These are phyloP conservation scores for Candolleomyces efflorescens DNA, from an alignment of 768 basidiomycete genomes.

Conservation along the genomic window DNA sequence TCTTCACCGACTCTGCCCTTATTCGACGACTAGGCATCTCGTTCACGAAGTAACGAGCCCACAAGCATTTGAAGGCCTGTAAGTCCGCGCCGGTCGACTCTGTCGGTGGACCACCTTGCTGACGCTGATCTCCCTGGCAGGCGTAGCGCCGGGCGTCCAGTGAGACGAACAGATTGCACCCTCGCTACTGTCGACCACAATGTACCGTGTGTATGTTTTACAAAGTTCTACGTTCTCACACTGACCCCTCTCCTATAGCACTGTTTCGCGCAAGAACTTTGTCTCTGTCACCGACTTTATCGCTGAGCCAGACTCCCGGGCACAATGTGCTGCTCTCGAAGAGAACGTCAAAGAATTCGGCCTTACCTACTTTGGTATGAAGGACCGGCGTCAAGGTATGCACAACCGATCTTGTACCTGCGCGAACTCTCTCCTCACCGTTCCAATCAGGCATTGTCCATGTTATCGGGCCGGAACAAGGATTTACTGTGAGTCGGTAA, in stretches of 20 bases:
- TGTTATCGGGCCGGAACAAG: constrained; percentile 91
- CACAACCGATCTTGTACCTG: constrained; percentile 1
- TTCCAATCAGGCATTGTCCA: constrained; percentile 65
- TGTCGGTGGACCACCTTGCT: neutral
- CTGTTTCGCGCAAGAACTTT: constrained; percentile 71
- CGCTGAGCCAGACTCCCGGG: constrained; percentile 78
- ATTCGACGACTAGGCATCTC: constrained; percentile 37
- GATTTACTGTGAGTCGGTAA: constrained; percentile 62
- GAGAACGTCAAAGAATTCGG: constrained; percentile 91
- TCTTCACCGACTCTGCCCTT: constrained; percentile 5
- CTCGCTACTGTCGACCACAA: constrained; percentile 89
- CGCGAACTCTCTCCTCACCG: constrained; percentile 14
- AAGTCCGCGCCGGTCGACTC: constrained; percentile 17
- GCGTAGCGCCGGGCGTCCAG: constrained; percentile 68
- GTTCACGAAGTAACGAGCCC: constrained; percentile 95
- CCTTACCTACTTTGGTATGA: constrained; percentile 88
- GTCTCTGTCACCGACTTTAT: constrained; percentile 70
- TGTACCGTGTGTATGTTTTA: constrained; percentile 59
- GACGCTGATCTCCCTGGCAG: constrained; percentile 28
- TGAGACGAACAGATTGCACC: constrained; percentile 85
- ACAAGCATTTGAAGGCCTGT: constrained; percentile 89
- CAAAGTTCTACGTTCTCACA: neutral
- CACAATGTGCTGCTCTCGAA: constrained; percentile 79
- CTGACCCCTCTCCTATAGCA: constrained; percentile 38
- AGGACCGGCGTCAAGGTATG: constrained; percentile 79